These are phyloP conservation scores for Prunus davidiana DNA, from an alignment of 306 rosid species.

Conservation along the genomic window DNA sequence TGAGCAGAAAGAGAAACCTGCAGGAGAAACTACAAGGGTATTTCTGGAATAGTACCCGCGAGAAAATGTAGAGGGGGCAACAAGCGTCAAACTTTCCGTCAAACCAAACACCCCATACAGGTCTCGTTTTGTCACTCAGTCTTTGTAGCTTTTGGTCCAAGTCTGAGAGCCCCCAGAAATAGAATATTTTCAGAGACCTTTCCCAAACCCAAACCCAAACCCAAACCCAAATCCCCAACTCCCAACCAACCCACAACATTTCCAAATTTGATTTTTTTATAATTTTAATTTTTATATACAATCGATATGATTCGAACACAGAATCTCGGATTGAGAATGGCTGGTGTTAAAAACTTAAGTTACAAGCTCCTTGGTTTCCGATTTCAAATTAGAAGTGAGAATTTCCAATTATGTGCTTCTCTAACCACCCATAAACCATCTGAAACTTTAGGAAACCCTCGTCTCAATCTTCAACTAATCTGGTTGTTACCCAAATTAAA, in stretches of 20 bases:
- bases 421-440: neutral
- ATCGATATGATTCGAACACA: no score
- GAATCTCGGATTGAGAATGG: no score
- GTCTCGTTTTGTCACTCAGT: neutral
- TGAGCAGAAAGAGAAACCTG: neutral
- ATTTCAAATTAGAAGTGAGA: neutral
- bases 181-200: neutral
- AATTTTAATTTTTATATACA: no score
- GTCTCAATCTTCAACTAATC: neutral
- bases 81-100: constrained; percentile 38
- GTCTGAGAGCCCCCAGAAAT: neutral
- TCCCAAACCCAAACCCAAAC: neutral
- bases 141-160: neutral
- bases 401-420: neutral
- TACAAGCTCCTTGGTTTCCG: neutral
- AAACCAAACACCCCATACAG: constrained; percentile 20
- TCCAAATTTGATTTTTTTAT: neutral
- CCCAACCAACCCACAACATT: neutral
- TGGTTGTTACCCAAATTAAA: neutral
- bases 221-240: neutral
- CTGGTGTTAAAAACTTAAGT: no score
- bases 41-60: constrained; percentile 6
- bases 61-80: constrained; percentile 17
- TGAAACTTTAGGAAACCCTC: neutral
- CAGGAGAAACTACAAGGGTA: neutral